Evolutionary conservation across 306 rosid species (phyloP).

Genomic region (Hylodesmum podocarpum): DNA sequence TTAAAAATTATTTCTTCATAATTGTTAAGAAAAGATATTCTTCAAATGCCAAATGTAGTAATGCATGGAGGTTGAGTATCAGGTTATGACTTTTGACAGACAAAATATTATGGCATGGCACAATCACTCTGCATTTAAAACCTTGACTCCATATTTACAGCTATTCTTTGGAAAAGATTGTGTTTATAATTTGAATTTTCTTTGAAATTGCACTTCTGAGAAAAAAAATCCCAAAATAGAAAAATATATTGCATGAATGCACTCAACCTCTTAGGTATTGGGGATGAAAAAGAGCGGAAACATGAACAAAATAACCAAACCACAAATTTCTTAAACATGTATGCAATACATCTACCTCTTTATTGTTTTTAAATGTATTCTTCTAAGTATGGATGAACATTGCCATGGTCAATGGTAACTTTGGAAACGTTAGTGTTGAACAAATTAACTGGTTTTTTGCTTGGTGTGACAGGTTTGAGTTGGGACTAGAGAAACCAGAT

Average conservation of each 20-base stretch:
- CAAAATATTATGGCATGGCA: background rate
- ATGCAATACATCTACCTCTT: background rate
- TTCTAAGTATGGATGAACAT: background rate
- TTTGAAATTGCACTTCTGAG: background rate
- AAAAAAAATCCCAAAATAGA: background rate
- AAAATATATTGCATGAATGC: background rate
- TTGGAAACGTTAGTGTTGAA: background rate
- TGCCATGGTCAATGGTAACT: background rate
- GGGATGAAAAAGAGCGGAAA: background rate
- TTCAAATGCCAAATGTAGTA: background rate
- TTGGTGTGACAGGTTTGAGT: constrained; percentile 65
- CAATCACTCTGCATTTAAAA: background rate
- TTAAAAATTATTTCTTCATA: background rate
- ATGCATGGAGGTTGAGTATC: background rate
- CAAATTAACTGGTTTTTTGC: background rate
- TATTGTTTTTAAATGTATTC: background rate
- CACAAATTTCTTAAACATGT: background rate
- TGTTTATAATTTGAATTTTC: background rate
- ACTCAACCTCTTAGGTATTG: background rate
- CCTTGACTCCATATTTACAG: background rate
- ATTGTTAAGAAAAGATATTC: background rate
- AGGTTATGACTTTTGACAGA: background rate
- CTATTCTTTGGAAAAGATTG: background rate
- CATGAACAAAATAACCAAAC: background rate
- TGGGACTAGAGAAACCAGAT: constrained; percentile 91